Evolutionary conservation across 495 filamentous ascomycete genomes (phyloP).

Genomic region (Lichenothelia convexa): DNA sequence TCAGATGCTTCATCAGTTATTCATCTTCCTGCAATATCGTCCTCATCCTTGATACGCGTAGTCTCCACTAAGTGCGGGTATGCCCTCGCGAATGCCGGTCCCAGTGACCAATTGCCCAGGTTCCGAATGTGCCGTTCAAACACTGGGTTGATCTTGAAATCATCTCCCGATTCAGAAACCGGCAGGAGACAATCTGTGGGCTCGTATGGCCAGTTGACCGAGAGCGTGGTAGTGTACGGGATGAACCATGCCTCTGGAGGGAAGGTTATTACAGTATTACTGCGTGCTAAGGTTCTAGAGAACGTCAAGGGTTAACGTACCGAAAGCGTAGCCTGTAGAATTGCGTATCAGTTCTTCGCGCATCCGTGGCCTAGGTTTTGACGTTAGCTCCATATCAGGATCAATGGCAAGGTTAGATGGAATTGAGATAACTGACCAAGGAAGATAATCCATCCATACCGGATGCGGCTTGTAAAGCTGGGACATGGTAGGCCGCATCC

Average conservation of each 20-base stretch:
- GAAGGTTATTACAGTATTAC: no score
- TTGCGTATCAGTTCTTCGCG: no score
- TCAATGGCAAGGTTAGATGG: no score
- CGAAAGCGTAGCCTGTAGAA: no score
- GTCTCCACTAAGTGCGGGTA: constrained; percentile 44
- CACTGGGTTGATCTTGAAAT: constrained; percentile 56
- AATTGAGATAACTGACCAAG: constrained; percentile 39
- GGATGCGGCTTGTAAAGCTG: constrained; percentile 50
- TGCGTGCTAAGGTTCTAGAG: no score
- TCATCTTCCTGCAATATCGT: no score
- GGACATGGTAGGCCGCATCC: constrained; percentile 38
- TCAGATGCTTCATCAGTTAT: no score
- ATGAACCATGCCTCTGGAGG: no score
- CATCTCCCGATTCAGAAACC: constrained; percentile 25
- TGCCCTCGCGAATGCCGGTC: constrained; percentile 41
- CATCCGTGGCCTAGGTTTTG: no score
- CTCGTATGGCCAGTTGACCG: constrained; percentile 64
- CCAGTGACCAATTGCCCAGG: constrained; percentile 60
- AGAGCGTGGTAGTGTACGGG: constrained; percentile 53
- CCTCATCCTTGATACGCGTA: constrained; percentile 23
- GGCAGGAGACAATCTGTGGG: constrained; percentile 23
- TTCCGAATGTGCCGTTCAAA: constrained; percentile 57
- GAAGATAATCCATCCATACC: constrained; percentile 60
- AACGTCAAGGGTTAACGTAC: no score
- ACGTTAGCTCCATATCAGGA: no score